A percentile compares a stretch with the other conserved stretches of the same genome.
Conservation (phyloP, 2,329 filamentous ascomycete genomes). For the Dothiorella sarmentorum region DNA sequence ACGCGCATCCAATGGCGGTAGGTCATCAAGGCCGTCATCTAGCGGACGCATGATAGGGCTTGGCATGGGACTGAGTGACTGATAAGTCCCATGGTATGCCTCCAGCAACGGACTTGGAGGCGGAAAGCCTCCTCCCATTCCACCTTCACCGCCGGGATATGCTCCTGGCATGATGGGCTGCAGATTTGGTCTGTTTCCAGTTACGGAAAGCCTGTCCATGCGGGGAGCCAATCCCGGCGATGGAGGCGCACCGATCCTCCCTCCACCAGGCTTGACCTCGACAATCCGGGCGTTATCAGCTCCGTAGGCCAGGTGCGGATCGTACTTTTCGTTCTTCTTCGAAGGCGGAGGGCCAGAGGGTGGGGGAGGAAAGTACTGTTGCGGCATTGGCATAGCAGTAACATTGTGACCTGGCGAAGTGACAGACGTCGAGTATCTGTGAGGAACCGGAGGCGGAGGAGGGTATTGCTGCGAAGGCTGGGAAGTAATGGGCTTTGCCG, state of each 20-base stretch:
- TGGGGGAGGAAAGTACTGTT: constrained; percentile 19
- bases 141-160: constrained; percentile 23
- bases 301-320: constrained; percentile 24
- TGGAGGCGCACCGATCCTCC: constrained; percentile 29
- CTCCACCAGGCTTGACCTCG: constrained; percentile 41
- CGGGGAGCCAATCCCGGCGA: constrained; percentile 36
- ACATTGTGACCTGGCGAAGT: constrained; percentile 16
- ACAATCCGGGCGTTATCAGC: constrained; percentile 32
- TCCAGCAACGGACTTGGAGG: constrained; percentile 84
- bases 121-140: constrained; percentile 43
- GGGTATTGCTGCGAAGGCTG: constrained; percentile 22
- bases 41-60: constrained; percentile 65
- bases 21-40: constrained; percentile 49
- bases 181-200: constrained; percentile 43
- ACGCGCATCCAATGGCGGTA: constrained; percentile 33
- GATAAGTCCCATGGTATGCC: constrained; percentile 89
- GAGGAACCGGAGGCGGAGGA: constrained; percentile 5
- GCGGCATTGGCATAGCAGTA: constrained; percentile 26
- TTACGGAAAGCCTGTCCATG: constrained; percentile 48
- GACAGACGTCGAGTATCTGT: constrained; percentile 4
- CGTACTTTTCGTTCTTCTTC: constrained; percentile 24
- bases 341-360: constrained; percentile 21
- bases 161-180: constrained; percentile 35
- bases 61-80: constrained; percentile 92
- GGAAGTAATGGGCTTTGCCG: constrained; percentile 35